These are phyloP conservation scores for Acacia melanoxylon DNA, from an alignment of 306 rosid species.

Conservation along the genomic window DNA sequence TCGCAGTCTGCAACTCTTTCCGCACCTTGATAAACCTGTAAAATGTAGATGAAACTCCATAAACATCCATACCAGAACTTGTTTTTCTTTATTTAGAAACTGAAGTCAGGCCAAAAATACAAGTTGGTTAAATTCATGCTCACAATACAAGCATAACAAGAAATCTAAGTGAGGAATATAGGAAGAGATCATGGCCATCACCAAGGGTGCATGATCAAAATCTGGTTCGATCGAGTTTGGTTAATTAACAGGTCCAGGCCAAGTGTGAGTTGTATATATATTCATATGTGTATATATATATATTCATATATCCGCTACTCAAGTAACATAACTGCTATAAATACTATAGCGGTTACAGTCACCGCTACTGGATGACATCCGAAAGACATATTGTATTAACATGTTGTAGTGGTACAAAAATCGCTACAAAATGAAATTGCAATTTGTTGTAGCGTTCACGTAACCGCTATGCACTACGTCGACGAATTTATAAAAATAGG, in stretches of 20 bases:
- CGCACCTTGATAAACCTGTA: constrained; percentile 69
- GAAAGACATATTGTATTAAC: no score
- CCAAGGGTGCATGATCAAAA: neutral
- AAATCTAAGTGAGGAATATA: neutral
- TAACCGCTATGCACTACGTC: no score
- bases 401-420: no score
- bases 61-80: neutral
- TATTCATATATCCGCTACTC: no score
- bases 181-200: neutral
- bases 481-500: no score
- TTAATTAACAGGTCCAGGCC: neutral
- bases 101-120: neutral
- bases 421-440: no score
- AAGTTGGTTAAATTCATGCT: neutral
- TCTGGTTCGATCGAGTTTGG: neutral
- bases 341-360: no score
- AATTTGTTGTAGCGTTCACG: no score
- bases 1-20: constrained; percentile 85
- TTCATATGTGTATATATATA: no score
- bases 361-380: no score
- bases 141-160: neutral
- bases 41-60: neutral
- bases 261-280: no score
- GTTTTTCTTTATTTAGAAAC: neutral
- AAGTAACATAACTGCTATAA: no score